Conservation (phyloP, 2,329 filamentous ascomycete species). For the Apiospora rasikravindrae region DNA sequence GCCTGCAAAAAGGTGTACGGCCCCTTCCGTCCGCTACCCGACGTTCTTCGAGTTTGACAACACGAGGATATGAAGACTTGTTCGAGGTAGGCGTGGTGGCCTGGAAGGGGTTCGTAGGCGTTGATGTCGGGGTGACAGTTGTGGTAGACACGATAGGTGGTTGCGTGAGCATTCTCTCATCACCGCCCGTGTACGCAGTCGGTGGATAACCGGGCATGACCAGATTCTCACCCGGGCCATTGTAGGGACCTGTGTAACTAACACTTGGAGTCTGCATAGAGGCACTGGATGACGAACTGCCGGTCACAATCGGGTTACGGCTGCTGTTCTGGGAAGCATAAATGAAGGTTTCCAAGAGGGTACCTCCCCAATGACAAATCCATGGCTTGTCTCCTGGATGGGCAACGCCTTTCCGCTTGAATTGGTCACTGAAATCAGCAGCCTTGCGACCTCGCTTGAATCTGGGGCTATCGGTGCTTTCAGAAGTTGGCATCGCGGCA, state of each 20-base stretch:
- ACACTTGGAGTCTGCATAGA: not conserved
- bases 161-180: not conserved
- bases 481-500: slow-evolving; percentile 18
- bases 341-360: slow-evolving; percentile 61
- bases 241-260: not conserved
- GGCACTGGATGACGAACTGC: not conserved
- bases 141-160: slow-evolving; percentile 10
- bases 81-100: slow-evolving; percentile 1
- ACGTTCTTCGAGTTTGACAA: slow-evolving; percentile 61
- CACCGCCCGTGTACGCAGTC: not conserved
- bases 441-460: slow-evolving; percentile 2
- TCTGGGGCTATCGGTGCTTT: slow-evolving; percentile 25
- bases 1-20: slow-evolving; percentile 50
- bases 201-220: not conserved
- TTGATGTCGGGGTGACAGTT: slow-evolving; percentile 22
- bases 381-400: slow-evolving; percentile 58
- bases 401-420: slow-evolving; percentile 46
- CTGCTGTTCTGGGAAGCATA: slow-evolving; percentile 60
- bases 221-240: not conserved
- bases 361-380: slow-evolving; percentile 64
- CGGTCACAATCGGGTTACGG: slow-evolving; percentile 31
- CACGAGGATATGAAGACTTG: slow-evolving; percentile 50
- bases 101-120: slow-evolving; percentile 21
- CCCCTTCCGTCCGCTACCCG: slow-evolving; percentile 44
- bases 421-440: slow-evolving; percentile 32